Evolutionary conservation across 1,284 basidiomycete genomes (phyloP).

Genomic region (Cerioporus squamosus): DNA sequence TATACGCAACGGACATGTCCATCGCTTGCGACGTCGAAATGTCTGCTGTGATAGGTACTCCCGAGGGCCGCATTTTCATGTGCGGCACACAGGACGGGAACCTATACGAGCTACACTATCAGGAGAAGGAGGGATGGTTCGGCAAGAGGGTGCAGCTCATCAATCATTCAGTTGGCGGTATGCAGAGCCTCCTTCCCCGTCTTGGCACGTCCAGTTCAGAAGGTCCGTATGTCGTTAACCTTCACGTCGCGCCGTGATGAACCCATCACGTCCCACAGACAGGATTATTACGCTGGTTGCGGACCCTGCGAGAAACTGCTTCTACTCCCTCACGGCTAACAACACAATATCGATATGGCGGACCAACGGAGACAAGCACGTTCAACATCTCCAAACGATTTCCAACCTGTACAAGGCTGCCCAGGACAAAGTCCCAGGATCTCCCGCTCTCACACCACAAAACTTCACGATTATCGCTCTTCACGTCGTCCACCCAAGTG

Average conservation of each 20-base stretch:
- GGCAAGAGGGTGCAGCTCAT: constrained; percentile 81
- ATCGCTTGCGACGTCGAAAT: constrained; percentile 83
- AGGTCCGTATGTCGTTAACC: constrained; percentile 44
- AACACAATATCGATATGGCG: constrained; percentile 74
- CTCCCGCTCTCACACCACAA: constrained; percentile 69
- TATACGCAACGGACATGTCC: constrained; percentile 91
- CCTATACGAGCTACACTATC: constrained; percentile 94
- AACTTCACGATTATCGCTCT: constrained; percentile 68
- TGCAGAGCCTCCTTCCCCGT: constrained; percentile 73
- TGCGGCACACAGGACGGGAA: constrained; percentile 85
- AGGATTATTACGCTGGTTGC: constrained; percentile 69
- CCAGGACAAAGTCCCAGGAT: constrained; percentile 77
- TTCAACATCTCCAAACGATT: constrained; percentile 71
- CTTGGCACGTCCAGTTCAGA: constrained; percentile 62
- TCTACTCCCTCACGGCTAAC: constrained; percentile 77
- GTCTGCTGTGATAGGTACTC: constrained; percentile 80
- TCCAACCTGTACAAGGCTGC: constrained; percentile 71
- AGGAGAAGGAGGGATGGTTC: constrained; percentile 93
- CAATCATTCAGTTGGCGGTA: constrained; percentile 80
- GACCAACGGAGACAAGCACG: constrained; percentile 60
- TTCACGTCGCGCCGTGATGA: constrained; percentile 1
- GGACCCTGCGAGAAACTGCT: constrained; percentile 67
- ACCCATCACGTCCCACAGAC: constrained; percentile 47
- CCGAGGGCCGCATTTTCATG: constrained; percentile 91
- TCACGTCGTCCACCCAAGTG: constrained; percentile 64